Base-by-base conservation (phyloP, 2,329 filamentous ascomycete genomes). In the Fusarium goolgardi region DNA sequence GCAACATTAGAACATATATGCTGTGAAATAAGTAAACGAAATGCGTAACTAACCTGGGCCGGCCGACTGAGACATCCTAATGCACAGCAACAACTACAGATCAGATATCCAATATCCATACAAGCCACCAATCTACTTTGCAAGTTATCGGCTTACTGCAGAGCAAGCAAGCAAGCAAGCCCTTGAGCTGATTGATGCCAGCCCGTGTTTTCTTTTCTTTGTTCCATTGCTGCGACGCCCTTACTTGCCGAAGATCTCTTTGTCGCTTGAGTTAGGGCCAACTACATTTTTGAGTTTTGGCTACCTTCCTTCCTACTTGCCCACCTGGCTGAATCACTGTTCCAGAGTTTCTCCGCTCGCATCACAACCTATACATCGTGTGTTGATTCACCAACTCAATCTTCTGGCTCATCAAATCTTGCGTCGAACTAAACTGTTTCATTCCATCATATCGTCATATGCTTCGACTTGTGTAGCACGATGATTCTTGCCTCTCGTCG, bases 291-390 rank as follows among this genome's bases (percentile, higher is more conserved):
- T 35, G 21, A 39, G 6, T 23, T 45, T 45, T 31, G 7, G 20
- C n/a, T 20, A 21, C 32, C 32, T 34, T 6, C 32, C 32, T 16
- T 8, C 32, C 32, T 32, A 32, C 31, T 35, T 25, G 12, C 20
- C 41, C 23, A 37, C 23, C 15, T 56, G 32, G 23, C 61, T 39
- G 40, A n/a, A 43, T 52, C 23, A 27, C 43, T 53, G 41, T 43
- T 53, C 43, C 51, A 69, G 18, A 37, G 65, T 69, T 69, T 69
- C 50, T 67, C 65, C 61, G 54, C 32, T 49, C 55, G 35, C 49
- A 55, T 44, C 63, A 51, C 27, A 59, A 32, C 20, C 32, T 50
- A 27, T 15, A 25, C 39, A 41, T 37, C 18, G 37, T 37, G 27
- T 18, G 40, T 39, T 39, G 47, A 20, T 50, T 50, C 32, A 3